Evolutionary conservation across 2,329 filamentous ascomycete species (phyloP), one percentile per base, ranked within the genome.

Genomic region (Beauveria brongniartii): DNA sequence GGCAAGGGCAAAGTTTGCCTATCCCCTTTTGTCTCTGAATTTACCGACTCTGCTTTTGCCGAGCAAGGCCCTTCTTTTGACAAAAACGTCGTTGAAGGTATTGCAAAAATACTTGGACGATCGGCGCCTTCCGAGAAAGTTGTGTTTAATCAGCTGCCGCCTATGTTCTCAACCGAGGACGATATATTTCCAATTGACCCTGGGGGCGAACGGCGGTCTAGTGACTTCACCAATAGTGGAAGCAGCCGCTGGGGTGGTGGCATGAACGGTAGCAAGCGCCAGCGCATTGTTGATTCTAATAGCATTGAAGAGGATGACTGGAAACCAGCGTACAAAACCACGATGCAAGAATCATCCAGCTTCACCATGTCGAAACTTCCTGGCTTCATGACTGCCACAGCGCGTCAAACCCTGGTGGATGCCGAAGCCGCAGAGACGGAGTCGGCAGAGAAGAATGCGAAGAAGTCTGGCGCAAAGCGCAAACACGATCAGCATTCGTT

Each of bases 41-140:
- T 75, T 61, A 70, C 71, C 0, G 67, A 69, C 6, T 68, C 64
- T 26, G 69, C 67, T 73, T 71, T 83, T 82, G 64, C 80, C 40
- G 78, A 81, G 28, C 82, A 83, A 66, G 92, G 92, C 0, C 90
- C 92, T 1, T 84, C 83, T 0, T 83, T 96, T 54, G 80, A 86
- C 41, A 79, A 82, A 40, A 75, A 78, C 1, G 78, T 85, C 1
- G 78, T 94, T 12, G 78, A 81, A 44, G 82, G 84, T 34, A 82
- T 94, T 8, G 88, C 89, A 5, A 84, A 80, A 54, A 93, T 96
- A 20, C 76, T 97, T 5, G 74, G 82, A 7, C 82, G 90, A 61
- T 72, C 78, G 1, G 80, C 84, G 41, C 88, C 90, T 10, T 73
- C 79, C 1, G 75, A 82, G 55, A 73, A 79, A 53, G 72, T 75